Base-by-base conservation (phyloP, 148 eudicot genomes). In the Rhododendron mucronatum region DNA sequence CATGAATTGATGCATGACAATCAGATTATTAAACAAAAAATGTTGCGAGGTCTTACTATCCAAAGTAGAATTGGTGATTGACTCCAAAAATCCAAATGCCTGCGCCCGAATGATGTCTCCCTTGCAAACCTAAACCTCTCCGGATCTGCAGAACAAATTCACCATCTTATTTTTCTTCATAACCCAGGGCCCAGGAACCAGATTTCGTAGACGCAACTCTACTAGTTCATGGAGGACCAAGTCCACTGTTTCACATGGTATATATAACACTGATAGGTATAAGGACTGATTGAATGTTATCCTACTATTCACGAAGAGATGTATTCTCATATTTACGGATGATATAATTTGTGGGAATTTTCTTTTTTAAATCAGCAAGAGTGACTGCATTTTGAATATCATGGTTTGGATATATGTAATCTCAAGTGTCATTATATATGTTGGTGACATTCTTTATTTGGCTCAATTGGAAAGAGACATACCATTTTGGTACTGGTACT, bases 101-200 rank as follows among this genome's bases (percentile, higher is more conserved):
- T 85, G 48, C 90, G 87, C 21, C 93, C 93, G 53, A 91, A 91
- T 28, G 93, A 85, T 21, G 93, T 91, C 18, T 91, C 93, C 82
- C 93, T 88, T 53, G 93, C 89, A 82, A 85, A 91, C 65, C 91
- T 86, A 51, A 88, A 88, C 87, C 93, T 89, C 61, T 91, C 88
- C 14, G 91, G 90, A 85, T 91, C 93, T 91, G 89, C 77, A 85
- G 5, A n/a, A 61, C 45, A 41, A 39, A 75, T 2, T 78, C 10
- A 15, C 55, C 28, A 20, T 57, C 23, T 50, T 35, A 50, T 35
- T 9, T 23, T n/a, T 23, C 4, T 0, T 4, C 30, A 0, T 71
- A 71, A 26, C 12, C 16, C 26, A 8, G 3, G 3, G 13, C 12
- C 3, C 1, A 3, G 33, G 14, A 67, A 26, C 12, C 30, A n/a